phyloP scores from a whole-genome alignment of 139 green algal genomes.

The Klebsormidium nitens region DNA sequence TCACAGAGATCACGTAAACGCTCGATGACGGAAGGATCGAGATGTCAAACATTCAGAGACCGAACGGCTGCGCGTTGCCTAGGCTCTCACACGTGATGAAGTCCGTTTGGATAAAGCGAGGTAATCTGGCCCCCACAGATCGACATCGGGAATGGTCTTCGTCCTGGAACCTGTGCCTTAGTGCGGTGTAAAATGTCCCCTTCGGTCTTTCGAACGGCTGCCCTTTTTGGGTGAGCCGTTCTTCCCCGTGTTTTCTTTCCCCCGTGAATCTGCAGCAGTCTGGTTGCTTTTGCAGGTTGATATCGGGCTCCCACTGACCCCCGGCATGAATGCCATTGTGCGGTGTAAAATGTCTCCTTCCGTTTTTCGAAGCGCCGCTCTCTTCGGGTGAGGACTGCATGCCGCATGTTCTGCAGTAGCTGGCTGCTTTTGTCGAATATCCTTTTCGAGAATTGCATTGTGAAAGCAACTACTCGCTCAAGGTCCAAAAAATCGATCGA shows the following conservation, averaged over 20 bases:
- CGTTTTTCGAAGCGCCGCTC: neutral
- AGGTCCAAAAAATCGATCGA: no score
- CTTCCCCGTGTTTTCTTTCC: no score
- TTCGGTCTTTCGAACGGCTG: neutral
- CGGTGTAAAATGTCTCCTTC: constrained; percentile 9
- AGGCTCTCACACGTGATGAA: neutral
- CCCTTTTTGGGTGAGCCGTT: neutral
- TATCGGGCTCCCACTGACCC: constrained; percentile 26
- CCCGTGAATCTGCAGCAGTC: no score
- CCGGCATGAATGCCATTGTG: constrained; percentile 29
- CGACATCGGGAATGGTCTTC: constrained; percentile 26
- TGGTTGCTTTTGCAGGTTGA: no score
- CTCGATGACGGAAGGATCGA: neutral
- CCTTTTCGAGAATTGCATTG: neutral
- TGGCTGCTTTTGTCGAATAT: neutral
- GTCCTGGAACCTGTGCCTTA: constrained; percentile 24
- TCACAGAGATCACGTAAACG: neutral
- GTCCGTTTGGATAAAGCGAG: no score
- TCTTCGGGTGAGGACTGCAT: neutral
- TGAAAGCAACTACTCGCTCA: neutral
- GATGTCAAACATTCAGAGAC: neutral
- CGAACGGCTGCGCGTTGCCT: neutral
- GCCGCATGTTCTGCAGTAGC: neutral
- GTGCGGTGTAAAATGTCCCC: constrained; percentile 11
- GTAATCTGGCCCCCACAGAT: no score